Percentiles rank a stretch among this genome's conserved stretches.
phyloP scores from a whole-genome alignment of 73 alveolate species.

The Paramecium caudatum region DNA sequence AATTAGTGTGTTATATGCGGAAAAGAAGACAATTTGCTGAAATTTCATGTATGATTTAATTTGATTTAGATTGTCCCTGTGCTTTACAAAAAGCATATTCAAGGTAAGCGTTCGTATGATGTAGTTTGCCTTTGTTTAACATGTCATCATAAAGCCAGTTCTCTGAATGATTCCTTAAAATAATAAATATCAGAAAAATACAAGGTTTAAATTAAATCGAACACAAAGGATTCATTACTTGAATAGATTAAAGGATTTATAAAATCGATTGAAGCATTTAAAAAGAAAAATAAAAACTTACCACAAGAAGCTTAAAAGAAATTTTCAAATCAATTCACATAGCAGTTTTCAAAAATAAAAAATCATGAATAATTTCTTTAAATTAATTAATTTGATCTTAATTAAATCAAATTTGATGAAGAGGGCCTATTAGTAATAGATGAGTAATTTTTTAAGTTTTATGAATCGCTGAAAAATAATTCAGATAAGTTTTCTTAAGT shows the following conservation, averaged over 20 bases:
- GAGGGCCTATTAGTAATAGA: not conserved
- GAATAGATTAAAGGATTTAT: not conserved
- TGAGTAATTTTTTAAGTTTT: not conserved
- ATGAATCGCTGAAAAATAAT: not conserved
- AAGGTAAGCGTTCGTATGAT: conserved; percentile 65
- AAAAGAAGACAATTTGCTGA: conserved; percentile 53
- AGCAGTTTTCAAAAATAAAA: not conserved
- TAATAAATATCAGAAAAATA: not conserved
- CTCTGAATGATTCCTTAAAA: conserved; percentile 18
- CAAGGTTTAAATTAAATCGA: not conserved
- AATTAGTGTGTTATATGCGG: conserved; percentile 76
- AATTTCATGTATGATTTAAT: conserved; percentile 63
- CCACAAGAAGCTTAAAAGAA: conserved; percentile 51
- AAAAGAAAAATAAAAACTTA: not conserved
- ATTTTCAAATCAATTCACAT: not conserved
- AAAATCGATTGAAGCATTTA: not conserved
- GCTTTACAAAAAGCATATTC: conserved; percentile 53
- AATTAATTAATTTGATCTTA: conserved; percentile 8
- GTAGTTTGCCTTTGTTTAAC: conserved; percentile 54
- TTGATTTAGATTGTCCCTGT: conserved; percentile 63
- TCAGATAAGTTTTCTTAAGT: not conserved
- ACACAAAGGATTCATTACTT: not conserved
- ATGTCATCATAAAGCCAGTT: conserved; percentile 59
- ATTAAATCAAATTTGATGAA: not conserved
- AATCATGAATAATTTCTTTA: not conserved